Evolutionary conservation across 306 rosid species (phyloP), one percentile per base, ranked within the genome.

Genomic region (Geum urbanum): DNA sequence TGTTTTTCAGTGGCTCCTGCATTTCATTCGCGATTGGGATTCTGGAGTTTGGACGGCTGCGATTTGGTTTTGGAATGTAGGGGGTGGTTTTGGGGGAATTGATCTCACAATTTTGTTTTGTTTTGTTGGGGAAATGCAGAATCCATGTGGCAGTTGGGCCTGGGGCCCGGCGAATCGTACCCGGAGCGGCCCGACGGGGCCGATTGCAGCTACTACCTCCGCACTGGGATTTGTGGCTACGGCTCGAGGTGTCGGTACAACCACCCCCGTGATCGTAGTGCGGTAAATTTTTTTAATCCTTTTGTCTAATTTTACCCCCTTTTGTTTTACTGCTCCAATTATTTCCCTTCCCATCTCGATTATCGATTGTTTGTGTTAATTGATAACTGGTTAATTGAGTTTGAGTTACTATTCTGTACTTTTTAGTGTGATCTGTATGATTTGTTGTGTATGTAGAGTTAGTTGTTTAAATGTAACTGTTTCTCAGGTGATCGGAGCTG

Each of bases 201-300:
- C 60, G 87, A 95, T 85, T 95, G 99, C 84, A 91, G 81, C 74
- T 82, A 84, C 80, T 95, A 84, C 75, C 67, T 95, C 79, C 83
- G 85, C 57, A 95, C 97, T 9, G 99, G 99, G 27, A 72, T 69
- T 78, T 95, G 99, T 79, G 99, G 96, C 53, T 95, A 86, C 63
- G 99, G 97, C 82, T 45, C 91, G 0, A 81, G 99, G 61, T 95
- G 99, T 82, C 96, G 99, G 82, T 95, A 83, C 84, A 95, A 95
- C 73, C 99, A 95, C 83, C 99, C 99, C 40, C 96, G 87, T 76
- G 90, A 91, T 82, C 95, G 96, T 74, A 76, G 69, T 70, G 75
- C 81, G 87, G 99, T 95, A 87, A 86, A 45, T 66, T 63, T 69
- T 72, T 5, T 77, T 35, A 1, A 69, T 32, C 37, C 3, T 32